These are phyloP conservation scores for Colletotrichum eremochloae DNA, from an alignment of 2,329 filamentous ascomycete genomes.

Conservation along the genomic window DNA sequence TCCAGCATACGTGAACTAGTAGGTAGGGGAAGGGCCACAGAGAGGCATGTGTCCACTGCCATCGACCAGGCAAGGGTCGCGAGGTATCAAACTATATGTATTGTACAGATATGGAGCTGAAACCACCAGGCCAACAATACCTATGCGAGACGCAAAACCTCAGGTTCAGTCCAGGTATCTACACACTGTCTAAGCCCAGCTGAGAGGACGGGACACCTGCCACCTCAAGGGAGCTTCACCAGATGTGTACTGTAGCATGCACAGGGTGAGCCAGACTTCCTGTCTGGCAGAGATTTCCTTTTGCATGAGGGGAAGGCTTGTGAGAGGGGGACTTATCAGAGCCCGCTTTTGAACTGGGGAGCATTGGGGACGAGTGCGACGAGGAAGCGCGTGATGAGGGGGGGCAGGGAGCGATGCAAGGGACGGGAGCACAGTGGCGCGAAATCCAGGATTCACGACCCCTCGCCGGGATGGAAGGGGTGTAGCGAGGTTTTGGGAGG, in stretches of 20 bases:
- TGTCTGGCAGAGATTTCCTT: conserved; percentile 14
- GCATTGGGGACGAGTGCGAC: conserved; percentile 15
- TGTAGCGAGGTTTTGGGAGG: conserved; percentile 28
- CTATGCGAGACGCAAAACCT: conserved; percentile 6
- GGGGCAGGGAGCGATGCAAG: conserved; percentile 40
- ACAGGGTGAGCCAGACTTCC: conserved; percentile 33
- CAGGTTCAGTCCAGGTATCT: neutral
- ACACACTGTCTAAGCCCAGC: neutral
- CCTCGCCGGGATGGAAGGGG: conserved; percentile 33
- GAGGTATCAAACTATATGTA: neutral
- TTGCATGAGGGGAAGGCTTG: conserved; percentile 19
- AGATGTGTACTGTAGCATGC: conserved; percentile 6
- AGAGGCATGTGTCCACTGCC: conserved; percentile 26
- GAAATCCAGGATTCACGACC: conserved; percentile 19
- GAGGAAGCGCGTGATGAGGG: conserved; percentile 34
- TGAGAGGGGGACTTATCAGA: conserved; percentile 31
- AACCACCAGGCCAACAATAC: conserved; percentile 21
- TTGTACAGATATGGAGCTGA: conserved; percentile 9
- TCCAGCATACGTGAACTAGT: neutral
- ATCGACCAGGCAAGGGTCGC: conserved; percentile 18
- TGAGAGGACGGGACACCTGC: neutral
- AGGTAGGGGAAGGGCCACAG: neutral
- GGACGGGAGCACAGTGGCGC: conserved; percentile 26
- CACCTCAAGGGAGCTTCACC: neutral
- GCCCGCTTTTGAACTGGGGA: conserved; percentile 21